Base-by-base conservation (phyloP, 371 early-diverging fungal genomes). In the Dinochytrium kinnereticum region DNA sequence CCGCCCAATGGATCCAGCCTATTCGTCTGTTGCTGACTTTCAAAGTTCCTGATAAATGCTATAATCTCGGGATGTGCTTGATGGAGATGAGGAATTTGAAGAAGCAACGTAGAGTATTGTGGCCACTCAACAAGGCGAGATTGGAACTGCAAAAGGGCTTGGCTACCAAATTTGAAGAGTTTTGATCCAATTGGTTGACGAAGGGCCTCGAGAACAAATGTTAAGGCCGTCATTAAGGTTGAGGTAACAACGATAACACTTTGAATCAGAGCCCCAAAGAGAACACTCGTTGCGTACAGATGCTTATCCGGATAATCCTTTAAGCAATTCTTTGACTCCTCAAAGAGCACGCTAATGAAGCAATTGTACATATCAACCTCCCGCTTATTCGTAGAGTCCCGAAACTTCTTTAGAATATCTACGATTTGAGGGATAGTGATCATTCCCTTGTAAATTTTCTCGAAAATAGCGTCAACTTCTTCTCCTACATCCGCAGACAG, bases 301-400 rank as follows among this genome's bases (percentile, higher is more conserved):
- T 96, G 94, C 75, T 92, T 92, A 51, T 95, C 96, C 0, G 98
- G 98, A 79, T 97, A 98, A 76, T 93, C 91, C 7, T 92, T 86
- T 70, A 98, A 96, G 76, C 94, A 97, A 26, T 31, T 61, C 50
- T 91, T 90, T 80, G 94, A 96, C 79, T 98, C 98, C 72, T 98
- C 98, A 77, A 98, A 91, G 17, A 95, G 83, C 66, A 91, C 91
- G 79, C 92, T 91, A 38, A 94, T 89, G 90, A 95, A 93, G 79
- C 92, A 94, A 15, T 87, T 88, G 80, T 87, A 95, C 13, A 93
- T 82, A 37, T 94, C 91, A 78, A 89, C 90, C 55, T 95, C 94
- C 26, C 91, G 84, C 21, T 83, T 76, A 67, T 87, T 86, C 28
- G 83, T 71, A 10, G 95, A 92, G n/a, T 82, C 85, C 74, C 91